Evolutionary conservation across 2,329 filamentous ascomycete species (phyloP).

Genomic region (Fusarium verrucosum): DNA sequence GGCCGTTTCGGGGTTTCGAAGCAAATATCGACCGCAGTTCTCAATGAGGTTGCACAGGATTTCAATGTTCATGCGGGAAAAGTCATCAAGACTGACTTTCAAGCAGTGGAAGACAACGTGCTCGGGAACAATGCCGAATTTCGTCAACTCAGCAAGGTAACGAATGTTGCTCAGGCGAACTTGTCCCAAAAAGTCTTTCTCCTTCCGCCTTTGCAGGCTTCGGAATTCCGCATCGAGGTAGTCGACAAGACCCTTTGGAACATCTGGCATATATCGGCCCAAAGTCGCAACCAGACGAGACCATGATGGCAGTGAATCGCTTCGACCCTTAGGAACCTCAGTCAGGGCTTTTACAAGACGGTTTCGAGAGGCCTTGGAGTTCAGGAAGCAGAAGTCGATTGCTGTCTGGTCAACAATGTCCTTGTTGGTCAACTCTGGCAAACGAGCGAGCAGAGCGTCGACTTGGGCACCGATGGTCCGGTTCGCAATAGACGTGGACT

Average conservation of each 20-base stretch:
- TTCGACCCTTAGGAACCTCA: constrained; percentile 92
- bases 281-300: constrained; percentile 93
- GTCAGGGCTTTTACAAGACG: constrained; percentile 91
- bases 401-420: constrained; percentile 92
- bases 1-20: constrained; percentile 91
- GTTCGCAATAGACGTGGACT: constrained; percentile 94
- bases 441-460: constrained; percentile 83
- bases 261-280: constrained; percentile 91
- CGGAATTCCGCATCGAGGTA: constrained; percentile 97
- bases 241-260: constrained; percentile 89
- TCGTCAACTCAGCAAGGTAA: constrained; percentile 97
- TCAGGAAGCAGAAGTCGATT: constrained; percentile 97
- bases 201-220: constrained; percentile 94
- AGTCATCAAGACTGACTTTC: constrained; percentile 96
- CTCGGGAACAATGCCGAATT: constrained; percentile 97
- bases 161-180: constrained; percentile 93
- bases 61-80: constrained; percentile 98
- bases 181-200: constrained; percentile 96
- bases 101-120: constrained; percentile 99
- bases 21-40: constrained; percentile 92
- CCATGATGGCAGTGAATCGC: constrained; percentile 90
- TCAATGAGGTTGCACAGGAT: constrained; percentile 96
- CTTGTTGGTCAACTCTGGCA: constrained; percentile 93
- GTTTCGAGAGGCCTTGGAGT: constrained; percentile 97
- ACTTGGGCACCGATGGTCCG: constrained; percentile 98